Percentiles rank a stretch among this genome's conserved stretches.
These are phyloP conservation scores for Golubevia pallescens DNA, from an alignment of 1,284 basidiomycete species.

Conservation along the genomic window DNA sequence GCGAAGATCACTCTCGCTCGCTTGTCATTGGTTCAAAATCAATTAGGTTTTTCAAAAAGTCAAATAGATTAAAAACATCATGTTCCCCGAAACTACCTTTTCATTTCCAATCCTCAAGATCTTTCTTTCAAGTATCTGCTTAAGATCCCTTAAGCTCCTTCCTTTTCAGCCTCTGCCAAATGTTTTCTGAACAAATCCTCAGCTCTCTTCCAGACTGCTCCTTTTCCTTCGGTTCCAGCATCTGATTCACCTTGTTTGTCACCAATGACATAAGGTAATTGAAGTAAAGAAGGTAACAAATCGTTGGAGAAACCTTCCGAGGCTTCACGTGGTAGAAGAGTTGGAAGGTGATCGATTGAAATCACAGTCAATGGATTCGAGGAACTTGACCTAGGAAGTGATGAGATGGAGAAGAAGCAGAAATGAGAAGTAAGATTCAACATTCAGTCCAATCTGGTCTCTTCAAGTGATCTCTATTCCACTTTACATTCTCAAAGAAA, in stretches of 20 bases:
- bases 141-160: slow-evolving; percentile 6
- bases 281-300: slow-evolving; percentile 76
- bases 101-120: too few species aligned
- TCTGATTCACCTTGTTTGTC: slow-evolving; percentile 13
- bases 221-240: slow-evolving; percentile 47
- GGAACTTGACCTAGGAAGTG: slow-evolving; percentile 26
- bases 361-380: slow-evolving; percentile 82
- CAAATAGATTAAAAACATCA: too few species aligned
- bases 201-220: slow-evolving; percentile 59
- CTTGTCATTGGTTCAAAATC: too few species aligned
- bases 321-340: slow-evolving; percentile 90
- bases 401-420: too few species aligned
- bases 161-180: slow-evolving; percentile 31
- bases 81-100: too few species aligned
- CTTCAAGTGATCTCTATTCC: too few species aligned
- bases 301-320: slow-evolving; percentile 94
- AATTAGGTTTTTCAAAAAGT: too few species aligned
- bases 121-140: too few species aligned
- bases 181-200: slow-evolving; percentile 56
- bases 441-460: slow-evolving; percentile 4
- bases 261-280: slow-evolving; percentile 47
- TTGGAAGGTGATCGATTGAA: slow-evolving; percentile 97
- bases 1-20: too few species aligned
- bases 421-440: too few species aligned
- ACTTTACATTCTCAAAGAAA: too few species aligned